Base-by-base conservation (phyloP, 2,329 filamentous ascomycete species). In the Ploettnerulaceae sp. region DNA sequence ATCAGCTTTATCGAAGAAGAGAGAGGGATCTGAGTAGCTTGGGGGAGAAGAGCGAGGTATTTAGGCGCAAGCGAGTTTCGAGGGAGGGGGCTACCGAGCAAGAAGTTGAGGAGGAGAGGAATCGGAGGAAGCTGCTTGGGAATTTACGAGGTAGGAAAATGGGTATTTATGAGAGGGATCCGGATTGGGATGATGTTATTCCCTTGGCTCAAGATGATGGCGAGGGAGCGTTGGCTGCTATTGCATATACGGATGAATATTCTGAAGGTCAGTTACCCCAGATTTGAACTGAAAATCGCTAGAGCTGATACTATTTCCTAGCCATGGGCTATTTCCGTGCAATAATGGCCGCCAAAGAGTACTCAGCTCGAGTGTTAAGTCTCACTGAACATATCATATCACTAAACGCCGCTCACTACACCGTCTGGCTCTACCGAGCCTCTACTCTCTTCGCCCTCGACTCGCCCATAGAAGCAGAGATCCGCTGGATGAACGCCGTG, bases 321-420 rank as follows among this genome's bases (percentile, higher is more conserved):
- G 90, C 88, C 36, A 93, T 95, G 70, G 83, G 86, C 34, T 98
- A 97, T 68, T 79, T 98, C 43, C 86, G 93, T 51, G 90, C 93
- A 51, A 79, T 95, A 57, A 98, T 98, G 91, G 86, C 87, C 11
- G 74, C 73, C 37, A 85, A 94, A 64, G 93, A 98, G 67, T 77
- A 84, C 71, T 89, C 86, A 18, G 76, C 83, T 17, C 79, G 93
- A 37, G 86, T 82, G 26, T 75, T 98, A 33, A 76, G 74, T 24
- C 78, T 98, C 52, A 98, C 93, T 4, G 84, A 89, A 64, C 82
- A 91, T 67, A 82, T 98, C 63, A 97, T 98, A 63, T 73, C 75
- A 50, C 82, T 96, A 77, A 98, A 98, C 67, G 87, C 93, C 12
- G 90, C 93, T 1, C 93, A 98, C 71, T 98, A 98, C 71, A 98